Evolutionary conservation across 1,284 basidiomycete genomes (phyloP).

Genomic region (Chalciporus sp.): DNA sequence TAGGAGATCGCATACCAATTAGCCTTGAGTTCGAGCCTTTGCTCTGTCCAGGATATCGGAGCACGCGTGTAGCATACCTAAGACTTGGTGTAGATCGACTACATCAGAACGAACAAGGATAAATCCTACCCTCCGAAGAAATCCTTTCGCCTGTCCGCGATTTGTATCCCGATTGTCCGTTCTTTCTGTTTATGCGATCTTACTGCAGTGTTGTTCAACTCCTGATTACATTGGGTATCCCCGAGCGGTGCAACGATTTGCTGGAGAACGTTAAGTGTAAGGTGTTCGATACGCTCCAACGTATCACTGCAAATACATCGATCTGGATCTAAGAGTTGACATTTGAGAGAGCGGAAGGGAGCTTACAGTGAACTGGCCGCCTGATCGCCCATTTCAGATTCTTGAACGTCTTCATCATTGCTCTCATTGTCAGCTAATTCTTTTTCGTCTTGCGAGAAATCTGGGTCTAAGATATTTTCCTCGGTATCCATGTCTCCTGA

Average conservation of each 20-base stretch:
- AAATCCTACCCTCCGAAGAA: constrained; percentile 17
- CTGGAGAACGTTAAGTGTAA: constrained; percentile 54
- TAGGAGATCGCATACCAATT: constrained; percentile 46
- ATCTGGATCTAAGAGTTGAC: constrained; percentile 21
- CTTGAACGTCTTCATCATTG: background rate
- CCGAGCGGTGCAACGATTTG: constrained; percentile 44
- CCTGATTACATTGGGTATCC: constrained; percentile 1
- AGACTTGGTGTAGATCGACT: constrained; percentile 9
- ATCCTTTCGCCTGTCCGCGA: constrained; percentile 30
- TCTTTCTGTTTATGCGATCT: constrained; percentile 19
- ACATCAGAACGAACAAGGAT: background rate
- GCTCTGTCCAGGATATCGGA: constrained; percentile 35
- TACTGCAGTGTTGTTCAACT: background rate
- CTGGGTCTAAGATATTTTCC: background rate
- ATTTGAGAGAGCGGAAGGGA: background rate
- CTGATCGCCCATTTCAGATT: background rate
- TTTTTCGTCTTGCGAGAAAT: background rate
- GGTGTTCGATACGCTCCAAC: constrained; percentile 47
- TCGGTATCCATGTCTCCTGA: background rate
- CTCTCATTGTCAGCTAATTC: background rate
- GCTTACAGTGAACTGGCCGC: constrained; percentile 7
- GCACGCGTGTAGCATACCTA: constrained; percentile 24
- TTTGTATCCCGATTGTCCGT: constrained; percentile 27
- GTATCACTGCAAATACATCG: constrained; percentile 26
- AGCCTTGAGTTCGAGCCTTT: constrained; percentile 49